Percentiles rank a stretch among this genome's conserved stretches.
Conservation (phyloP, 1,139 yeast species). For the Kodamaea fungicola region DNA sequence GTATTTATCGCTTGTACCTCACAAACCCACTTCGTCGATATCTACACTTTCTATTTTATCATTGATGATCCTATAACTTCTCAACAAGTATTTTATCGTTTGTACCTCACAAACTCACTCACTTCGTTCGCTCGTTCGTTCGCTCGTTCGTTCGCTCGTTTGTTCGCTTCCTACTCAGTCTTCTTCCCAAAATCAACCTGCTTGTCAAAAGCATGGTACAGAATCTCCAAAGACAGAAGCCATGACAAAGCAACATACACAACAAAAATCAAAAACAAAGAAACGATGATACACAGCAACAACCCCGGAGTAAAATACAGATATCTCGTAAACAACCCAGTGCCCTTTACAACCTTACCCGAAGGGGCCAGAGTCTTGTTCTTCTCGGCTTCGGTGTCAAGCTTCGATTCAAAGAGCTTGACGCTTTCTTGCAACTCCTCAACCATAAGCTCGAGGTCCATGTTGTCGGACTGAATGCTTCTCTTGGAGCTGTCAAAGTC, state of each 20-base stretch:
- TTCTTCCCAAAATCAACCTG: conserved; percentile 63
- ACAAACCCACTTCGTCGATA: too few species aligned
- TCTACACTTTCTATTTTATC: too few species aligned
- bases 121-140: neutral
- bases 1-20: too few species aligned
- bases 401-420: conserved; percentile 25
- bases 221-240: conserved; percentile 59
- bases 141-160: neutral
- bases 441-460: conserved; percentile 26
- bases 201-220: conserved; percentile 71
- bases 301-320: conserved; percentile 55
- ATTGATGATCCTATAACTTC: too few species aligned
- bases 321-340: conserved; percentile 30
- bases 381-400: conserved; percentile 9
- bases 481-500: conserved; percentile 11
- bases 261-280: conserved; percentile 49
- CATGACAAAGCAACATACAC: conserved; percentile 57
- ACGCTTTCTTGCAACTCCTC: conserved; percentile 30
- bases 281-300: conserved; percentile 62
- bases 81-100: too few species aligned
- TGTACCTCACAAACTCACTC: neutral
- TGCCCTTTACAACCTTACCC: conserved; percentile 12
- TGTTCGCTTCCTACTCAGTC: conserved; percentile 41
- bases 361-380: neutral
- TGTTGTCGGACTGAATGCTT: conserved; percentile 6